A percentile compares a stretch with the other conserved stretches of the same genome.
phyloP scores from a whole-genome alignment of 345 rosid genomes.

The Lenwebbia sp. region DNA sequence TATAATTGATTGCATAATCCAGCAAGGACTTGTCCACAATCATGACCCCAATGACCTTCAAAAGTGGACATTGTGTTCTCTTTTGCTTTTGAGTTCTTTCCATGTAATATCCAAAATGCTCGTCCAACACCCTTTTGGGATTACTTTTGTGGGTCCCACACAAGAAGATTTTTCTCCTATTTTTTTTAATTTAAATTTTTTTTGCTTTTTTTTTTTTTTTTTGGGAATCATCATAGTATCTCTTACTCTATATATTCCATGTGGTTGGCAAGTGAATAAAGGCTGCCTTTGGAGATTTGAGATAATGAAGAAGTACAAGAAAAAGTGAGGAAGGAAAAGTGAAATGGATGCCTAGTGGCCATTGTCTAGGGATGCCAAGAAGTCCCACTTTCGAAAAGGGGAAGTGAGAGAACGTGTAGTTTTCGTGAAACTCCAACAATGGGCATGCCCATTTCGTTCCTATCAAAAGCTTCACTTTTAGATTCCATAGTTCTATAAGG shows the following conservation, averaged over 20 bases:
- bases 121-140: neutral
- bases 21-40: neutral
- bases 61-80: neutral
- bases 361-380: neutral
- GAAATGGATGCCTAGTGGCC: neutral
- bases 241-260: neutral
- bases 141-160: neutral
- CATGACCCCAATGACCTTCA: neutral
- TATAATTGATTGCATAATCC: neutral
- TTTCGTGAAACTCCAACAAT: neutral
- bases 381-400: neutral
- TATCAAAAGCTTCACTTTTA: neutral
- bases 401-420: neutral
- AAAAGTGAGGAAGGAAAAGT: neutral
- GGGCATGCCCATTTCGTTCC: neutral
- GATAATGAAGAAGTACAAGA: neutral
- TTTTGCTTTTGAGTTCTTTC: neutral
- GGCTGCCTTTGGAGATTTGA: neutral
- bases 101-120: neutral
- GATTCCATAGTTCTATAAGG: neutral
- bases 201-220: neutral
- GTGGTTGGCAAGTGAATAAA: neutral
- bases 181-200: neutral
- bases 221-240: neutral
- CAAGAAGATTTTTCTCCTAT: neutral